Evolutionary conservation across 2,329 filamentous ascomycete genomes (phyloP), one percentile per base, ranked within the genome.

Genomic region (Scortechinia acanthostroma): DNA sequence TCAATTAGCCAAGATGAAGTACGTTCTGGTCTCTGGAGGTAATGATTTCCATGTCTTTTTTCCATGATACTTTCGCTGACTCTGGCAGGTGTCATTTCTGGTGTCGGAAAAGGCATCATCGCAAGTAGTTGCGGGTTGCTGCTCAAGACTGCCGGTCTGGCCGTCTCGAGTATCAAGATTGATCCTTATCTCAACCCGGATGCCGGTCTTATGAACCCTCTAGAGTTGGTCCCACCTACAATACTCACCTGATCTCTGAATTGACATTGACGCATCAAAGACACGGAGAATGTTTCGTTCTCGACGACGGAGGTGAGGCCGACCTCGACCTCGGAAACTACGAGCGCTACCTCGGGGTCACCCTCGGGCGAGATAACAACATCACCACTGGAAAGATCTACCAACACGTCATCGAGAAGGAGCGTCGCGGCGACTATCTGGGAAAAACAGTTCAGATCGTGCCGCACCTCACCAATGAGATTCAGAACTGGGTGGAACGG

Each of bases 371-470:
- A 42, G 15, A 47, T n/a, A 21, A 40, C 23, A 42, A 49, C 44
- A 42, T 46, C 49, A 35, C 42, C 45, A 85, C 83, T 2, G 83
- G 84, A 52, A 87, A 87, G 62, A 81, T 88, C 50, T 88, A 86
- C 62, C 71, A 81, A 53, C 77, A 85, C 57, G 84, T 88, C 44
- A 87, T 88, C 51, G 80, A 90, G 57, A 80, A 79, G 48, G 76
- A 80, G 58, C 68, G 76, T 21, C 64, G 65, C 33, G 77, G 77
- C 46, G 83, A 93, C 60, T 97, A 95, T 57, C 77, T 97, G 13
- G 91, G 91, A 52, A 83, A 86, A 63, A 90, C 91, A 16, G 85
- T 94, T 15, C 90, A 96, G 64, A 86, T 94, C 28, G 90, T 97
- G 3, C 91, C 91, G 2, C 91, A 97, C 64, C 76, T 97, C 53